A percentile compares a stretch with the other conserved stretches of the same genome.
phyloP scores from a whole-genome alignment of 1,284 basidiomycete genomes.

The Farysia itapuensis region DNA sequence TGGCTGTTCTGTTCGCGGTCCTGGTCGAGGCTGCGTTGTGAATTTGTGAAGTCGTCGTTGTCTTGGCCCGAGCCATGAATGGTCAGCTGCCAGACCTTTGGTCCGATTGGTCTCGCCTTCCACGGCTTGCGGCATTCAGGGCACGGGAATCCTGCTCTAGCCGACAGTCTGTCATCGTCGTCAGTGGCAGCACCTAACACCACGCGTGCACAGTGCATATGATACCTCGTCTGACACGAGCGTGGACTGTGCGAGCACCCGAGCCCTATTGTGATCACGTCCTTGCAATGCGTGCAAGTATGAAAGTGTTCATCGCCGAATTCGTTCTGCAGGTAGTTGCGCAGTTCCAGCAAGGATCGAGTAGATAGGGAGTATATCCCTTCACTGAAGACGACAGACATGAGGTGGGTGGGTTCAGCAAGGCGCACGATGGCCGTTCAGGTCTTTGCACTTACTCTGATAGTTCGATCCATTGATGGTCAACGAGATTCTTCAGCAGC shows the following conservation, averaged over 20 bases:
- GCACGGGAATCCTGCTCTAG: slow-evolving; percentile 10
- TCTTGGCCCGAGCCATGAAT: neutral
- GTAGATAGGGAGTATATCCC: slow-evolving; percentile 77
- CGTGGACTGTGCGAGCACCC: slow-evolving; percentile 6
- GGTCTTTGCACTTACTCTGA: slow-evolving; percentile 73
- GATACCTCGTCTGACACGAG: slow-evolving; percentile 13
- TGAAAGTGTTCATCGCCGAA: slow-evolving; percentile 68
- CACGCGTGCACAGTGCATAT: slow-evolving; percentile 26
- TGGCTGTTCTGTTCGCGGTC: too few species aligned
- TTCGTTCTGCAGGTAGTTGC: slow-evolving; percentile 72
- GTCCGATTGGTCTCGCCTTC: slow-evolving; percentile 28
- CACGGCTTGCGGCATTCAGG: slow-evolving; percentile 5
- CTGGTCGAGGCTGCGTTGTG: too few species aligned
- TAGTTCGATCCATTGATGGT: slow-evolving; percentile 74
- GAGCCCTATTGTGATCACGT: slow-evolving; percentile 63
- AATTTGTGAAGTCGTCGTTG: too few species aligned
- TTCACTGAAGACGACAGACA: too few species aligned
- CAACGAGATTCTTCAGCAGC: slow-evolving; percentile 75
- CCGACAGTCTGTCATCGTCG: slow-evolving; percentile 10
- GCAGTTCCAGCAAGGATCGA: slow-evolving; percentile 74
- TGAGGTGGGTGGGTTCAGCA: too few species aligned
- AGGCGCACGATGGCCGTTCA: too few species aligned
- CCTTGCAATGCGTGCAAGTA: slow-evolving; percentile 75
- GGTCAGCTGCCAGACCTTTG: slow-evolving; percentile 6
- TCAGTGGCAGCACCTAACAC: slow-evolving; percentile 9